A percentile compares a stretch with the other conserved stretches of the same genome.
Evolutionary conservation across 306 rosid genomes (phyloP).

Genomic region (Lathyrus tuberosus): DNA sequence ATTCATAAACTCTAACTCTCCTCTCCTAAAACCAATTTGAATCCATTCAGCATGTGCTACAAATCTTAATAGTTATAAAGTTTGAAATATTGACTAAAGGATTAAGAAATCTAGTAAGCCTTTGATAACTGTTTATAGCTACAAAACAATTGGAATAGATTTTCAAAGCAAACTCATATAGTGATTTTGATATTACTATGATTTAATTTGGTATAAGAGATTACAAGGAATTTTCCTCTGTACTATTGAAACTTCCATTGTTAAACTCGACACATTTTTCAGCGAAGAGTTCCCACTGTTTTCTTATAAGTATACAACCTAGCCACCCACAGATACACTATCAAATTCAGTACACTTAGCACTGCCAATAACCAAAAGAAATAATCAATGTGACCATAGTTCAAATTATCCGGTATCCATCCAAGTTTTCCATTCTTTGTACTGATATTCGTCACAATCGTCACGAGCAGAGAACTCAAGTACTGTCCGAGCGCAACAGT

Average conservation of each 20-base stretch:
- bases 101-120: too few species aligned
- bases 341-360: conserved; percentile 69
- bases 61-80: too few species aligned
- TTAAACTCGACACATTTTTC: conserved; percentile 24
- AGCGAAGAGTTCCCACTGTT: conserved; percentile 51
- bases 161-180: too few species aligned
- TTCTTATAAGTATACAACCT: conserved; percentile 67
- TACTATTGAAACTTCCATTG: conserved; percentile 2
- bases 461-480: conserved; percentile 80
- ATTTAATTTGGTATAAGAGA: neutral
- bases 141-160: too few species aligned
- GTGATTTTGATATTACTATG: too few species aligned
- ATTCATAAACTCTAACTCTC: too few species aligned
- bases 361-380: conserved; percentile 75
- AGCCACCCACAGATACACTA: conserved; percentile 54
- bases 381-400: conserved; percentile 77
- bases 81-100: too few species aligned
- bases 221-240: too few species aligned
- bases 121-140: too few species aligned
- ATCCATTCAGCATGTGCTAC: too few species aligned
- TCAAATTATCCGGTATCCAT: conserved; percentile 86
- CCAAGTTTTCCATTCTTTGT: conserved; percentile 66
- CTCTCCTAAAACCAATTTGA: too few species aligned
- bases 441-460: conserved; percentile 60
- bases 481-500: too few species aligned